Percentiles rank a stretch among this genome's conserved stretches.
Evolutionary conservation across 2,329 filamentous ascomycete species (phyloP).

Genomic region (Phyllosticta paracitricarpa): DNA sequence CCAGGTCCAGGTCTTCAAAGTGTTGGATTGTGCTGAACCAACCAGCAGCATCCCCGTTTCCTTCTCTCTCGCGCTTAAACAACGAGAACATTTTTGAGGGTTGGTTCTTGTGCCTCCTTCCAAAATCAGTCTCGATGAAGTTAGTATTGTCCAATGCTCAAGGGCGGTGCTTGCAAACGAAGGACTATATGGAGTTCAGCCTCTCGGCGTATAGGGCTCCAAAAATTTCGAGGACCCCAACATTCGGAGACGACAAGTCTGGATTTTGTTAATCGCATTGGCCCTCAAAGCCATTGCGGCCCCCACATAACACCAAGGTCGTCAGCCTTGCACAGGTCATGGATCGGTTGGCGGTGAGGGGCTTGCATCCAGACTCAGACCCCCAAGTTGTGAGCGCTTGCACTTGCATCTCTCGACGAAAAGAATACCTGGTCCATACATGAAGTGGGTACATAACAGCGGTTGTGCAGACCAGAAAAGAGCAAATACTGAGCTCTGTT

Average conservation of each 20-base stretch:
- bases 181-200: background rate
- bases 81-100: background rate
- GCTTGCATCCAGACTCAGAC: background rate
- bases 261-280: background rate
- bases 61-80: background rate
- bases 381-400: too few relatives aligned
- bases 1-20: conserved; percentile 35
- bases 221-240: background rate
- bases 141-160: background rate
- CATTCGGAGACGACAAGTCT: background rate
- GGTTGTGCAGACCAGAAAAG: background rate
- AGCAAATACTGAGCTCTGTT: background rate
- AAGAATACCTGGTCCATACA: background rate
- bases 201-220: background rate
- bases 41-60: background rate
- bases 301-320: background rate
- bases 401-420: background rate
- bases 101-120: too few relatives aligned
- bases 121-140: background rate
- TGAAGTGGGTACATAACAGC: background rate
- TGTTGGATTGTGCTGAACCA: conserved; percentile 10
- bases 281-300: background rate
- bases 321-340: background rate
- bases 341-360: background rate
- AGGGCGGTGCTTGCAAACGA: background rate